Base-by-base conservation (phyloP, 176 grass and related monocot genomes). In the Oryza punctata region DNA sequence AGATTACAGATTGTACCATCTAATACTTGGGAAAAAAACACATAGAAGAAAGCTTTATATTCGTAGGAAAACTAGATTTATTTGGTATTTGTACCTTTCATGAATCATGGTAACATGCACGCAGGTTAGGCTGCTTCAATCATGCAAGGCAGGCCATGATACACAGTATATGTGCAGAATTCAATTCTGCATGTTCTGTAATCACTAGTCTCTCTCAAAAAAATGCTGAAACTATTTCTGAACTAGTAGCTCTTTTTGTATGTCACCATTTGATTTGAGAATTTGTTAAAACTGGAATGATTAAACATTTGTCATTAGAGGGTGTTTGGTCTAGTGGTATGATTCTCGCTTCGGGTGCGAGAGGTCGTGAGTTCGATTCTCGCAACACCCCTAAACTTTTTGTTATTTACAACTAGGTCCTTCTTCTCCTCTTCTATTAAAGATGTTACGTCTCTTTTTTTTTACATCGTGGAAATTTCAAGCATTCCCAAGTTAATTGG, bases 271-370 rank as follows among this genome's bases (percentile, higher is more conserved):
- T 38, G 37, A 37, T 38, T 7, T 7, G 7, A 38, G 6, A 38
- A 38, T 8, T 1, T 7, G 0, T 38, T 38, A 8, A 37, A 1
- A 37, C 0, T 0, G 37, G 6, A 7, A 38, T 38, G 1, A 38
- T 38, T 1, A 38, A 37, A 1, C 37, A 8, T 7, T 1, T 38
- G 18, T 54, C 50, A 7, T 7, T 1, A 21, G 0, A 23, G 94
- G 90, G 90, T 90, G 90, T 89, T 94, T 94, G 88, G 95, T 97
- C 95, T 91, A 92, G 95, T 92, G 92, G 92, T 94, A 92, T 94
- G 95, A 97, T 97, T 92, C 95, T 97, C 92, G 92, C 95, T 94
- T 97, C 88, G 92, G 84, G 86, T 93, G 90, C 79, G 90, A 92
- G 94, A 97, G 95, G 92, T 91, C 77, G 78, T 54, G 90, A 92